A percentile compares a stretch with the other conserved stretches of the same genome.
Conservation (phyloP, 345 rosid species). For the Eucalyptus erythrocorys region DNA sequence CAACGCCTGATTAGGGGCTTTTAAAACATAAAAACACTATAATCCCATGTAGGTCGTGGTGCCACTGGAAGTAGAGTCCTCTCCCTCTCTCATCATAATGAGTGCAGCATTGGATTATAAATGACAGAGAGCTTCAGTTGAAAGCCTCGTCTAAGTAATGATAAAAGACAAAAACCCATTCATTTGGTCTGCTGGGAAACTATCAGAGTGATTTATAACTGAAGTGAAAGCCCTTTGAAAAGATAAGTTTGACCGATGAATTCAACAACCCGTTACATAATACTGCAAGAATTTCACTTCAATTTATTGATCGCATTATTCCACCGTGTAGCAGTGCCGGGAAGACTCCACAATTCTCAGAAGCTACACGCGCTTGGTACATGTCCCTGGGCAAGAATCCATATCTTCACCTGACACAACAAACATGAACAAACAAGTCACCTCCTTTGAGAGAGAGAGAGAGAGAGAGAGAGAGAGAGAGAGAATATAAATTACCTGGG, state of each 20-base stretch:
- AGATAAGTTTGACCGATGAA: not conserved
- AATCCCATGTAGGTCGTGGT: not conserved
- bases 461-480: not conserved
- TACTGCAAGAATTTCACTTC: not conserved
- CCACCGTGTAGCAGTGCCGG: not conserved
- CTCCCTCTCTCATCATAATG: not conserved
- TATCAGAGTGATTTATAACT: not conserved
- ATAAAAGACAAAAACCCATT: not conserved
- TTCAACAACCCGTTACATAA: not conserved
- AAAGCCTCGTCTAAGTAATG: not conserved
- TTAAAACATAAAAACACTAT: not conserved
- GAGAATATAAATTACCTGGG: slow-evolving; percentile 6
- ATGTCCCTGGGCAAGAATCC: not conserved
- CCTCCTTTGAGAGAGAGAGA: not conserved
- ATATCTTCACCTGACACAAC: not conserved
- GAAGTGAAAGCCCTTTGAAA: not conserved
- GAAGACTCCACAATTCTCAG: not conserved
- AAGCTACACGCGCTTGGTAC: not conserved
- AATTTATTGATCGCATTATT: not conserved
- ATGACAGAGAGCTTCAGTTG: not conserved
- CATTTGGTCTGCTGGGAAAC: not conserved
- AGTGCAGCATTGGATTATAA: not conserved
- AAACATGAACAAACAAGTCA: not conserved
- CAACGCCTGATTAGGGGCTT: not conserved
- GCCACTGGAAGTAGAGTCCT: not conserved